Conservation (phyloP, 148 eudicot species). For the Dysphania ambrosioides region DNA sequence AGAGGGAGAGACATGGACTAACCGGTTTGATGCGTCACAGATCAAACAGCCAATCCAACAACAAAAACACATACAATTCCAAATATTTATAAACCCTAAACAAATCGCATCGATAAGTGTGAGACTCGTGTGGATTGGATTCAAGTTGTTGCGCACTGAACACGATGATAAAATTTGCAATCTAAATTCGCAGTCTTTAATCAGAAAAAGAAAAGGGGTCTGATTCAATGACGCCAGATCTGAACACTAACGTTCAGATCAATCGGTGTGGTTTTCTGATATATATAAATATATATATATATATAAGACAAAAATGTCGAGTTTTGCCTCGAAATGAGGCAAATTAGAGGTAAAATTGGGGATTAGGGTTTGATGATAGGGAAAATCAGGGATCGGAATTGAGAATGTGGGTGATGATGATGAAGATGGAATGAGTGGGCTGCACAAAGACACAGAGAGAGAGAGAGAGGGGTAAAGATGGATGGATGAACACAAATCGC, state of each 20-base stretch:
- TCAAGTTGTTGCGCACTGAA: constrained; percentile 34
- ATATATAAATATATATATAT: too few relatives aligned
- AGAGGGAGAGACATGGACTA: constrained; percentile 6
- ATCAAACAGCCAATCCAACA: constrained; percentile 16
- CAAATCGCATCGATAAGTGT: constrained; percentile 15
- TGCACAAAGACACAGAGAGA: constrained; percentile 16
- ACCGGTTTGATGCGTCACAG: constrained; percentile 7
- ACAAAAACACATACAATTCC: background rate
- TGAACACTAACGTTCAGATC: constrained; percentile 30
- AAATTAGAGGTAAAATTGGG: constrained; percentile 15
- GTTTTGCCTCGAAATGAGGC: background rate
- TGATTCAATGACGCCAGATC: constrained; percentile 29
- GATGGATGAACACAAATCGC: constrained; percentile 50
- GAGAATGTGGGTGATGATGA: background rate
- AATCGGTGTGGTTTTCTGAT: too few relatives aligned
- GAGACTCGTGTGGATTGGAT: background rate
- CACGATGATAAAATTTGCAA: constrained; percentile 32
- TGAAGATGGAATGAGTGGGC: constrained; percentile 24
- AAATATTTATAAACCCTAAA: constrained; percentile 5
- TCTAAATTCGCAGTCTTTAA: background rate
- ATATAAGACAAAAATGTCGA: background rate
- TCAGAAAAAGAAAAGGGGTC: constrained; percentile 16
- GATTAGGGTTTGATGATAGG: constrained; percentile 3
- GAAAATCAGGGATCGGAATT: background rate
- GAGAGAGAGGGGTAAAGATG: constrained; percentile 22